Evolutionary conservation across 2,329 filamentous ascomycete species (phyloP).

Genomic region (Trichoderma sp.): DNA sequence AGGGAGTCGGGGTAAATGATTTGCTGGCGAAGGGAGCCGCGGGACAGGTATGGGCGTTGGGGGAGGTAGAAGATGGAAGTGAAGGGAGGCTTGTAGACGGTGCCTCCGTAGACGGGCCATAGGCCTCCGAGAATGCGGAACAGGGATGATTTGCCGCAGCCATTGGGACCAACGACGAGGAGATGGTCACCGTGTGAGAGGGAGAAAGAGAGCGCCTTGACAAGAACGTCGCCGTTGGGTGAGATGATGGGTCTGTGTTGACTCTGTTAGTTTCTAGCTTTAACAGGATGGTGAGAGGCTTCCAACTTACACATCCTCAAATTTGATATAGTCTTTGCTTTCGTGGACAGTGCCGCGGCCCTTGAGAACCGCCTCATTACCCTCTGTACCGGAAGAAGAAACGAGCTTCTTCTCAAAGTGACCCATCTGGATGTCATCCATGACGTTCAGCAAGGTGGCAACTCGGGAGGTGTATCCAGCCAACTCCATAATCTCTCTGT

Average conservation of each 20-base stretch:
- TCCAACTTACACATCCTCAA: conserved; percentile 65
- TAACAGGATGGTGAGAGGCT: background rate
- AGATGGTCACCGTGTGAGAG: conserved; percentile 86
- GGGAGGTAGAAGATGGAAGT: conserved; percentile 98
- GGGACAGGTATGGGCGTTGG: conserved; percentile 87
- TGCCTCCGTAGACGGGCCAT: conserved; percentile 96
- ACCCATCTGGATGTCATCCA: conserved; percentile 86
- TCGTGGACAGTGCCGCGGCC: conserved; percentile 80
- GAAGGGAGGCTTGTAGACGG: conserved; percentile 85
- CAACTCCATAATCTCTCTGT: conserved; percentile 94
- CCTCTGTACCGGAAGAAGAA: conserved; percentile 76
- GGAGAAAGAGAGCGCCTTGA: conserved; percentile 80
- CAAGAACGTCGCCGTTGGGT: conserved; percentile 90
- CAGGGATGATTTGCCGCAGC: conserved; percentile 92
- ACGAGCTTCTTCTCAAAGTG: conserved; percentile 96
- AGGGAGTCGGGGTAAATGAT: conserved; percentile 93
- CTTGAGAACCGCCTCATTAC: conserved; percentile 77
- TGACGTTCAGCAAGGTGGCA: conserved; percentile 83
- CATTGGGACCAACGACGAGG: conserved; percentile 92
- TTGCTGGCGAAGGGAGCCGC: conserved; percentile 89
- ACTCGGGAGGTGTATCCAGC: conserved; percentile 94
- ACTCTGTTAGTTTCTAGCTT: background rate
- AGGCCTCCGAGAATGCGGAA: conserved; percentile 95
- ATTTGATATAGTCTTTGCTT: conserved; percentile 72
- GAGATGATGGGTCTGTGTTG: conserved; percentile 75